A percentile compares a stretch with the other conserved stretches of the same genome.
Conservation (phyloP, 148 eudicot genomes). For the Vaccinium myrtillus region DNA sequence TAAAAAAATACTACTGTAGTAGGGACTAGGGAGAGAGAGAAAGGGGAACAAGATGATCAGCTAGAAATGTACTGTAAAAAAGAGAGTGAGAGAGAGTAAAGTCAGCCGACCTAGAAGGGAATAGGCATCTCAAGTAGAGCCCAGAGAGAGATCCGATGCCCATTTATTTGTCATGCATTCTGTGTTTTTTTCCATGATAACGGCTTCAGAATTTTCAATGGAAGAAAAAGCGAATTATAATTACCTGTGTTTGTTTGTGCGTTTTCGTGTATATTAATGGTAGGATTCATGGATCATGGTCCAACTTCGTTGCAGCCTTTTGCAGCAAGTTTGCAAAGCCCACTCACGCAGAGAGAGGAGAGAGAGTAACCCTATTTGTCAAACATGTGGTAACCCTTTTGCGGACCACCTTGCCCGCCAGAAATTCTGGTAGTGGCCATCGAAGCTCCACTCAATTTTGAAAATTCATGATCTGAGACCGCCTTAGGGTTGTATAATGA, state of each 20-base stretch:
- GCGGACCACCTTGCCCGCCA: too few species aligned
- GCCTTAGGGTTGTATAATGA: too few species aligned
- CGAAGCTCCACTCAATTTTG: too few species aligned
- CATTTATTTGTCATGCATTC: slow-evolving; percentile 3
- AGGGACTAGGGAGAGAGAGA: not conserved
- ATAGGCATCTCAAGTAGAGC: not conserved
- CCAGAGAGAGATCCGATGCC: not conserved
- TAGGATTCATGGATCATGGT: not conserved
- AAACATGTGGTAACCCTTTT: too few species aligned
- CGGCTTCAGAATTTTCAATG: not conserved
- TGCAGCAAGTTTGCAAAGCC: not conserved
- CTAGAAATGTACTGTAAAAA: not conserved
- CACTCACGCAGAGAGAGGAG: not conserved
- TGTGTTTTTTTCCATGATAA: not conserved
- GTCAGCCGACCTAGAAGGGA: not conserved
- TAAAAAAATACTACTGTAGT: too few species aligned
- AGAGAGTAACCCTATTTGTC: not conserved
- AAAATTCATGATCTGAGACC: too few species aligned
- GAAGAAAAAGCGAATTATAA: not conserved
- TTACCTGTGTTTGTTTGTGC: not conserved
- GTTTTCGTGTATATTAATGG: not conserved
- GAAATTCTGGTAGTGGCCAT: too few species aligned
- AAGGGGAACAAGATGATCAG: not conserved
- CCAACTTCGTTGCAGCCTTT: not conserved
- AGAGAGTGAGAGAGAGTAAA: not conserved